Evolutionary conservation across 306 rosid genomes (phyloP), one percentile per base, ranked within the genome.

Genomic region (Gynostemma pentaphyllum): DNA sequence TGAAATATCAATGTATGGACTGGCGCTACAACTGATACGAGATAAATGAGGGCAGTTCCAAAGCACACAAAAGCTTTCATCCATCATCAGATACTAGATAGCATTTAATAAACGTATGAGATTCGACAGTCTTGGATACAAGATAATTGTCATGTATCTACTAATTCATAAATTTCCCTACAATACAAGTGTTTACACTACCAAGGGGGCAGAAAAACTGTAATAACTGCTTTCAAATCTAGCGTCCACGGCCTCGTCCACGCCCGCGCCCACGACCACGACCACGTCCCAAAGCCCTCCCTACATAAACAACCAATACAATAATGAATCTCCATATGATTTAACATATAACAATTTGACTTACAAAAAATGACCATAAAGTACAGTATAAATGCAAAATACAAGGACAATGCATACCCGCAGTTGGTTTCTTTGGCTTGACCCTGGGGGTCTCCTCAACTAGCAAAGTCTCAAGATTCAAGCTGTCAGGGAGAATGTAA

Each of bases 371-470:
- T 16, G 45, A 2, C 32, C 47, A 30, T 10, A 67, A 56, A 26
- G 53, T 22, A 7, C 19, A 41, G 32, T 50, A n/a, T n/a, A n/a
- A n/a, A n/a, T n/a, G 39, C 28, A 18, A 11, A 50, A 27, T 44
- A 21, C 37, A 45, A 51, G 66, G 24, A 48, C 21, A 57, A 50
- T 29, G 22, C 48, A 71, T 79, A 87, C 97, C 97, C 21, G 97
- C 97, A 75, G 96, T 85, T 41, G 96, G 89, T 77, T 87, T 91
- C 85, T 87, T 91, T 59, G 97, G 97, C 78, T 91, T 91, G 78
- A 91, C 88, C 72, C 96, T 75, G 11, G 97, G 96, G 9, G 87
- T 71, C 77, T 84, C 90, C 72, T 84, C 90, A n/a, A 81, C 87
- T 11, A 84, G 81, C 66, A 84, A 66, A 54, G 90, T 84, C 81